Conservation (phyloP, 1,139 yeast genomes). For the Chernovozyma aurita region DNA sequence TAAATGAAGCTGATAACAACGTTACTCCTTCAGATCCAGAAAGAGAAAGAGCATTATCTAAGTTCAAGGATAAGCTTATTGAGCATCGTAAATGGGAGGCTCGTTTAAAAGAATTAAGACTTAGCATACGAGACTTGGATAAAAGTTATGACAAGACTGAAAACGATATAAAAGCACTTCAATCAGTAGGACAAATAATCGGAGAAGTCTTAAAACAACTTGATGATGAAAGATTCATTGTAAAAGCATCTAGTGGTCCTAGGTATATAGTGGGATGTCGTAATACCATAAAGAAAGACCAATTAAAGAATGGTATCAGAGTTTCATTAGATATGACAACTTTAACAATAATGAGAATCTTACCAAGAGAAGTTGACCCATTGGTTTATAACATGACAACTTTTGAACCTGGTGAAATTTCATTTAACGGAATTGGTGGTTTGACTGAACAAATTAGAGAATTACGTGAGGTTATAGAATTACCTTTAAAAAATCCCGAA, state of each 20-base stretch:
- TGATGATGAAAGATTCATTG: slow-evolving; percentile 92
- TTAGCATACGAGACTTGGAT: slow-evolving; percentile 80
- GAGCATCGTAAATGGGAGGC: slow-evolving; percentile 97
- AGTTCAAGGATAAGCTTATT: slow-evolving; percentile 78
- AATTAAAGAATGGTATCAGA: slow-evolving; percentile 87
- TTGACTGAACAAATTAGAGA: slow-evolving; percentile 93
- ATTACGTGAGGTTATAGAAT: slow-evolving; percentile 93
- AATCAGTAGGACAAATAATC: slow-evolving; percentile 94
- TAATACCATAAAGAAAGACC: slow-evolving; percentile 81
- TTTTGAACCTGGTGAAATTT: slow-evolving; percentile 93
- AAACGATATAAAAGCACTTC: slow-evolving; percentile 93
- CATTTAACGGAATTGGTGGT: slow-evolving; percentile 97
- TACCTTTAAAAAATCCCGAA: slow-evolving; percentile 96
- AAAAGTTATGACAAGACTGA: slow-evolving; percentile 89
- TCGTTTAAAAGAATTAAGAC: slow-evolving; percentile 76
- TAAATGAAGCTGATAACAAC: slow-evolving; percentile 1
- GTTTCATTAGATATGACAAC: slow-evolving; percentile 98
- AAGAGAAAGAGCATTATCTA: slow-evolving; percentile 72
- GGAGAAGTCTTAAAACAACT: slow-evolving; percentile 96
- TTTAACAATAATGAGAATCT: slow-evolving; percentile 91
- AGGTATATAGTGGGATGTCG: slow-evolving; percentile 97
- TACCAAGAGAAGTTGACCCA: slow-evolving; percentile 98
- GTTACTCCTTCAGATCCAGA: slow-evolving; percentile 56
- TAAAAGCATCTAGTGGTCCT: slow-evolving; percentile 96
- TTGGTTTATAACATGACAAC: slow-evolving; percentile 98